phyloP scores from a whole-genome alignment of 139 green algal genomes.

The Cymbomonas tetramitiformis region DNA sequence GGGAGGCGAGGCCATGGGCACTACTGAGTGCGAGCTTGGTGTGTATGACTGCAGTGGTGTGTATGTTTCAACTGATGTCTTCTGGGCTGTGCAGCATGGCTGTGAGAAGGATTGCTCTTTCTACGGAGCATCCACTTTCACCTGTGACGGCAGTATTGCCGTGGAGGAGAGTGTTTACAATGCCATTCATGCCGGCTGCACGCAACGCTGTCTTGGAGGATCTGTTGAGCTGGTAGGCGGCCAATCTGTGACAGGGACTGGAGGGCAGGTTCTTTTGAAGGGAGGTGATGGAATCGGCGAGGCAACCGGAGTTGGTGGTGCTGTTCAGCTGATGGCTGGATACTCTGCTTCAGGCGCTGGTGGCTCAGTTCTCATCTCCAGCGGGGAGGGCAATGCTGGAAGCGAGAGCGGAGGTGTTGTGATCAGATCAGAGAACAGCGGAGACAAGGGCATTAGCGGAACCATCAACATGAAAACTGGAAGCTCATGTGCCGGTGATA shows the following conservation, averaged over 20 bases:
- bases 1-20: no score
- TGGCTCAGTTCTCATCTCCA: background rate
- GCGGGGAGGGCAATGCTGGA: background rate
- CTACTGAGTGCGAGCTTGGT: background rate
- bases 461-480: slow-evolving; percentile 5
- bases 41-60: background rate
- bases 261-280: background rate
- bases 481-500: slow-evolving; percentile 4
- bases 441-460: slow-evolving; percentile 7
- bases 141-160: no score
- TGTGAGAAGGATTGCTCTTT: background rate
- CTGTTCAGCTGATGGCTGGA: background rate
- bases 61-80: background rate
- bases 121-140: no score
- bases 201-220: background rate
- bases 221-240: background rate
- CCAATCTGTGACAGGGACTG: background rate
- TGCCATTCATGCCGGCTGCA: background rate
- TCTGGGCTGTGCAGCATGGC: background rate
- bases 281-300: background rate
- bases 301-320: background rate
- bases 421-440: slow-evolving; percentile 11
- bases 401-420: background rate
- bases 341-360: background rate
- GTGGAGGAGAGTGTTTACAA: slow-evolving; percentile 1